Conservation (phyloP, 441 rosid species). For the Populus trichocarpa region DNA sequence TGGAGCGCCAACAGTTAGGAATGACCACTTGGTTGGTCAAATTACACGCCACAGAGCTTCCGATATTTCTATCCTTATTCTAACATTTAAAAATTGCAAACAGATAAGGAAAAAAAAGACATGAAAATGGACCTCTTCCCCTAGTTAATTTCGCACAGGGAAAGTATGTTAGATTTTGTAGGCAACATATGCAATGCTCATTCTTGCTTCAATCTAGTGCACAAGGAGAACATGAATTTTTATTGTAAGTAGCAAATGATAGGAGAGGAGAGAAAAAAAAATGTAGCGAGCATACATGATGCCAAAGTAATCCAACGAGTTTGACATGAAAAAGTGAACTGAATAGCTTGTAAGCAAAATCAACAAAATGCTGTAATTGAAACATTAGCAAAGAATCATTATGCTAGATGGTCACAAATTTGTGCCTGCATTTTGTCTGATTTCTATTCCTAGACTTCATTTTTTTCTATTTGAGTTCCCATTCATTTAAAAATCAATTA, state of each 20-base stretch:
- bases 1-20: background rate
- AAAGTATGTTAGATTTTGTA: background rate
- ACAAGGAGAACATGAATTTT: background rate
- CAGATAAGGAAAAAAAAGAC: background rate
- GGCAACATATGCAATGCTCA: background rate
- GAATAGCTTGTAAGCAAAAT: background rate
- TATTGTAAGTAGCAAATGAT: background rate
- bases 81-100: background rate
- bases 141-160: background rate
- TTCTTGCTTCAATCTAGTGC: background rate
- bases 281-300: background rate
- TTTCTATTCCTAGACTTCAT: background rate
- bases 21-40: slow-evolving; percentile 10
- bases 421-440: background rate
- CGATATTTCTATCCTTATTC: background rate
- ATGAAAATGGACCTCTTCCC: background rate
- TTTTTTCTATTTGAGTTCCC: background rate
- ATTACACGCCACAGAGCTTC: slow-evolving; percentile 1
- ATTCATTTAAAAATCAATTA: too few species aligned
- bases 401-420: background rate
- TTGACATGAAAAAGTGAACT: slow-evolving; percentile 1
- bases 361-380: background rate
- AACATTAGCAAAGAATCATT: slow-evolving; percentile 1
- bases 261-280: background rate
- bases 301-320: background rate